A percentile compares a stretch with the other conserved stretches of the same genome.
phyloP scores from a whole-genome alignment of 2,329 filamentous ascomycete genomes.

The Piedraia hortae region DNA sequence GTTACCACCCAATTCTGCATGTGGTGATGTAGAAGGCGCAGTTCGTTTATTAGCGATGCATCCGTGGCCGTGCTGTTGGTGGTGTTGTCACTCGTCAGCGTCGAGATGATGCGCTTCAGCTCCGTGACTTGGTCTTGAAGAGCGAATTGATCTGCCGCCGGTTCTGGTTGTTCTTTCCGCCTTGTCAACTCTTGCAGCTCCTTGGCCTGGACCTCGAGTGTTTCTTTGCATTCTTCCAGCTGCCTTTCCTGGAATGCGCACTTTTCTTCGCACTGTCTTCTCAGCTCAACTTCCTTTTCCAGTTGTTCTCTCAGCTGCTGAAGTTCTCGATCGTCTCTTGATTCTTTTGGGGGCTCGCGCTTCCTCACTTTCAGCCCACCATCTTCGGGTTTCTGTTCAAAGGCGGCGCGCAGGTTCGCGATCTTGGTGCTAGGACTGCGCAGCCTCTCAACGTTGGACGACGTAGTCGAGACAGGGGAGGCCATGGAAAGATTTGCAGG shows the following conservation, averaged over 20 bases:
- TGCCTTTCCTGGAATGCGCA: conserved; percentile 3
- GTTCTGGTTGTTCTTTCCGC: conserved; percentile 1
- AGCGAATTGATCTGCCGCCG: conserved; percentile 3
- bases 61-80: conserved; percentile 29
- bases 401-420: conserved; percentile 8
- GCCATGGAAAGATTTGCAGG: no score
- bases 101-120: conserved; percentile 45
- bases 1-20: conserved; percentile 49
- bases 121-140: conserved; percentile 30
- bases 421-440: conserved; percentile 5
- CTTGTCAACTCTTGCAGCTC: not conserved
- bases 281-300: conserved; percentile 5
- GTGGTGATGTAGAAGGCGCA: conserved; percentile 33
- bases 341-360: conserved; percentile 4
- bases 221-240: conserved; percentile 1
- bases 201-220: not conserved
- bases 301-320: conserved; percentile 5
- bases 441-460: no score
- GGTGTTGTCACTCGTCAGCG: conserved; percentile 31
- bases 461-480: no score
- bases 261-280: conserved; percentile 3
- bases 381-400: conserved; percentile 5
- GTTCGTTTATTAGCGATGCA: conserved; percentile 34
- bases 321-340: no score
- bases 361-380: conserved; percentile 1